Base-by-base conservation (phyloP, 192 early-diverging fungal genomes). In the Coemansia sp. region DNA sequence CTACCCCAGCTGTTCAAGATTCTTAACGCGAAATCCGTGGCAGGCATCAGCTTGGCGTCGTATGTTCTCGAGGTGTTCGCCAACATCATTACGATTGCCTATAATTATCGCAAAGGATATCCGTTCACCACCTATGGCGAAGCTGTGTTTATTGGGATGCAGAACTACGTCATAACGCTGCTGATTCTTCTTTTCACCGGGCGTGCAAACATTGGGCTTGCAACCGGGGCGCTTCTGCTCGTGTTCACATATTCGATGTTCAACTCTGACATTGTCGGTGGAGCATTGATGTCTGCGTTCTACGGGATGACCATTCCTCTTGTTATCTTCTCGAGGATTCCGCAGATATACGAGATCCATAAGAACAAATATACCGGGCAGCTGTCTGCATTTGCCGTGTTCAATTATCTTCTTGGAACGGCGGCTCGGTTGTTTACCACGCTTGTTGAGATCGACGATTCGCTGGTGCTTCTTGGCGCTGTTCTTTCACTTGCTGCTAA, bases 1-100 rank as follows among this genome's bases (percentile, higher is more conserved):
- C 76, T 99, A 37, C 98, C 98, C 9, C 96, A 99, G 83, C 96
- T 99, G 40, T 72, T 94, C 73, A 99, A 96, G 65, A 96, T 98
- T 56, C 56, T 93, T 18, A 72, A 74, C 21, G 82, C 89, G 43
- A 63, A 79, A 56, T 92, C 91, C 38, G 90, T 89, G 13, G 81
- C 86, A 56, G 97, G 97, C 3, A 85, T 99, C 56, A 94, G 92
- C 10, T 83, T 96, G 63, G 72, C 85, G 12, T 88, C 90, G 7
- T 92, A 93, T 65, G 68, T 92, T 6, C 81, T 99, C 39, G 98
- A 99, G 75, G 91, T 94, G 12, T 58, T 89, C 26, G 89, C 94
- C 42, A 91, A 89, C 43, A 80, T 87, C 15, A 92, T 94, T 54
- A 87, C 84, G 6, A 77, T 97, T 21, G 91, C 93, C 9, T 99